Percentiles rank a stretch among this genome's conserved stretches.
Conservation (phyloP, 306 rosid species). For the Acacia acuminata region DNA sequence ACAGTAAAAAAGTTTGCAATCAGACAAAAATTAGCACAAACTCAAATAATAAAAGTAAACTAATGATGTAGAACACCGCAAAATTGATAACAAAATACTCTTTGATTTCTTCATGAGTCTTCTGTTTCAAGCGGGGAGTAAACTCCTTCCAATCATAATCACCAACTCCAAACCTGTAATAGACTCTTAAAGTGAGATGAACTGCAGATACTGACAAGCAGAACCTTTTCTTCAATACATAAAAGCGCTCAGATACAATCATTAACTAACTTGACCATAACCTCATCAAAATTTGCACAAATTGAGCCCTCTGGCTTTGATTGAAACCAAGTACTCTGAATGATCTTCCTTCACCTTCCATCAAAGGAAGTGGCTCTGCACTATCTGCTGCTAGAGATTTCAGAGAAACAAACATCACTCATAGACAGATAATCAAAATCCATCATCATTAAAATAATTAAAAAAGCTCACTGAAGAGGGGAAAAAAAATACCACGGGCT, state of each 20-base stretch:
- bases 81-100: constrained; percentile 51
- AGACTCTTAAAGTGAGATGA: constrained; percentile 34
- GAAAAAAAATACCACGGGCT: constrained; percentile 61
- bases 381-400: constrained; percentile 66
- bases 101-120: constrained; percentile 83
- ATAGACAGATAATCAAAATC: constrained; percentile 9
- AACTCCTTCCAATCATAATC: constrained; percentile 95
- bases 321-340: constrained; percentile 97
- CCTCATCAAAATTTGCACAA: constrained; percentile 99
- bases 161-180: constrained; percentile 92
- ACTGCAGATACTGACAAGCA: constrained; percentile 32
- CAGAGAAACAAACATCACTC: constrained; percentile 25
- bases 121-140: constrained; percentile 84
- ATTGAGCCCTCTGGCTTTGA: constrained; percentile 91
- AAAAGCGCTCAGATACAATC: constrained; percentile 7
- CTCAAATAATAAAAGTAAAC: constrained; percentile 9
- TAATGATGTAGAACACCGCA: constrained; percentile 23
- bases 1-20: not conserved
- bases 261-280: constrained; percentile 30
- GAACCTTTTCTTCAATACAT: constrained; percentile 25
- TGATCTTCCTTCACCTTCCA: constrained; percentile 98
- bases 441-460: constrained; percentile 19
- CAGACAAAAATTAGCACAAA: constrained; percentile 2
- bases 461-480: not conserved
- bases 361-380: constrained; percentile 81